Base-by-base conservation (phyloP, 768 basidiomycete species). In the Hericium coralloides region DNA sequence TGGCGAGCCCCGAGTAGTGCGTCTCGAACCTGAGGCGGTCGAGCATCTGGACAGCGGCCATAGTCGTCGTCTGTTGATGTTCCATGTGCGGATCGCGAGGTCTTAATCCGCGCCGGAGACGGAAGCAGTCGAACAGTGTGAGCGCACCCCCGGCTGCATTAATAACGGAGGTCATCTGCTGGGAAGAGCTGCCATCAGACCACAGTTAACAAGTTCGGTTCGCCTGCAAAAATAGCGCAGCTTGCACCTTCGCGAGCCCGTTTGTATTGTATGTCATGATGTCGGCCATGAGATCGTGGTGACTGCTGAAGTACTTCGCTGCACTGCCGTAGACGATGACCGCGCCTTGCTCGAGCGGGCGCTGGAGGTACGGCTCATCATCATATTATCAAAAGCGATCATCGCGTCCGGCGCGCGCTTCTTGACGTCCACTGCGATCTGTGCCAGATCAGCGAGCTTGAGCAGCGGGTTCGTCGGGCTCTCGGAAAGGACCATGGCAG, bases 231-330 rank as follows among this genome's bases (percentile, higher is more conserved):
- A 43, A 56, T 38, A 6, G 18, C 8, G 25, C 63, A n/a, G n/a
- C n/a, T n/a, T n/a, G n/a, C n/a, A 88, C 88, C 79, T 95, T 89
- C 58, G 89, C 89, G 52, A 98, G 66, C 63, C 95, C 94, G 56
- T 95, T 92, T 52, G 89, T 77, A 73, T 94, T 90, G 73, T 93
- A 97, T 23, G 84, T 86, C 61, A 98, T 89, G 49, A 92, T 84
- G 58, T 97, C 97, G 0, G 97, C 95, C 97, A 99, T 99, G 61
- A 99, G 83, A 68, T 99, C 97, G 72, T 99, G 97, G 66, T 99
- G 97, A 7, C 97, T 97, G 57, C 90, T 93, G 49, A 99, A 79
- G 71, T 98, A 98, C 69, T 99, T 99, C 22, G 97, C 98, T 10
- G 86, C 97, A 58, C 92, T 95, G 71, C 98, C 97, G 66, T 99